These are phyloP conservation scores for Penicillium decumbens DNA, from an alignment of 2,329 filamentous ascomycete genomes.

Conservation along the genomic window DNA sequence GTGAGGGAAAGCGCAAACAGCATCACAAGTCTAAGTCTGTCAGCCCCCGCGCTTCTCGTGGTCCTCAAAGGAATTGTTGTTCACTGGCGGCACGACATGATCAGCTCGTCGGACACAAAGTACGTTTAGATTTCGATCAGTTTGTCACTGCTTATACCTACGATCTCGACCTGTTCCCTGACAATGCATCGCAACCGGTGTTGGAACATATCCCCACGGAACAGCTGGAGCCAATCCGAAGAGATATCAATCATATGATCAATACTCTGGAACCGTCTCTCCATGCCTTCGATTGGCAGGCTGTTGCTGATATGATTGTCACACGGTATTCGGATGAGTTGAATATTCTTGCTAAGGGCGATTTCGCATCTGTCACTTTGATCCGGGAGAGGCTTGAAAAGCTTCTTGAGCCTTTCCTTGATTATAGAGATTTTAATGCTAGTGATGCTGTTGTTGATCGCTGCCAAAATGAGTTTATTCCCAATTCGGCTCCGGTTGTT, in stretches of 20 bases:
- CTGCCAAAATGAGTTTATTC: constrained; percentile 8
- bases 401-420: constrained; percentile 7
- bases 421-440: constrained; percentile 7
- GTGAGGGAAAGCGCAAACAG: no score
- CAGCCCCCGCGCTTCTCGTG: no score
- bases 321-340: constrained; percentile 55
- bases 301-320: constrained; percentile 58
- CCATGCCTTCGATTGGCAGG: constrained; percentile 57
- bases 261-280: constrained; percentile 21
- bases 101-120: constrained; percentile 24
- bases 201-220: constrained; percentile 23
- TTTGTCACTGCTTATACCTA: constrained; percentile 45
- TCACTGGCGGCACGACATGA: background rate
- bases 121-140: constrained; percentile 40
- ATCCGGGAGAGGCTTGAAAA: constrained; percentile 1
- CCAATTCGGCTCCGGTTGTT: constrained; percentile 1
- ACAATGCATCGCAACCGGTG: constrained; percentile 36
- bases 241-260: constrained; percentile 44
- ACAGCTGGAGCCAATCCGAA: constrained; percentile 33
- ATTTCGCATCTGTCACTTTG: constrained; percentile 15
- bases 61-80: no score
- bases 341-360: constrained; percentile 14
- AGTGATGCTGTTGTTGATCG: constrained; percentile 1
- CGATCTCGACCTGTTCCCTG: constrained; percentile 34
- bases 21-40: no score